These are phyloP conservation scores for Calocybe indica DNA, from an alignment of 768 basidiomycete genomes.

Conservation along the genomic window DNA sequence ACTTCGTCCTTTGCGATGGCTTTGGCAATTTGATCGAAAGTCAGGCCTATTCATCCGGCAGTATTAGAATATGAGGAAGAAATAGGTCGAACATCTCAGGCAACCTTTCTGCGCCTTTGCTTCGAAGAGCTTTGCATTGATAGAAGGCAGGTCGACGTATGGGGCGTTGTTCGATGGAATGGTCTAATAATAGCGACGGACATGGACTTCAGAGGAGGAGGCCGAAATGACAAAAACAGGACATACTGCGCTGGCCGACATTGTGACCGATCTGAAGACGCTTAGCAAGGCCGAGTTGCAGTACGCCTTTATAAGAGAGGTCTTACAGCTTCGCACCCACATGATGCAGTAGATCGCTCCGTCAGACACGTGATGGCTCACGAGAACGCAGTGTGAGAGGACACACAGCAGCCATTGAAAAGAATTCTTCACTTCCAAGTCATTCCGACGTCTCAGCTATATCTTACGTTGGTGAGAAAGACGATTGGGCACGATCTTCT, in stretches of 20 bases:
- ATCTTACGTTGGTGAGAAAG: too few species aligned
- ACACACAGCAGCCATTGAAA: too few species aligned
- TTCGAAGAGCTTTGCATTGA: slow-evolving; percentile 46
- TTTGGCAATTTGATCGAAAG: slow-evolving; percentile 65
- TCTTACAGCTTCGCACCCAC: too few species aligned
- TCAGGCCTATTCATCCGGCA: slow-evolving; percentile 36
- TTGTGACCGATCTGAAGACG: slow-evolving; percentile 11
- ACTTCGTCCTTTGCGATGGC: slow-evolving; percentile 69
- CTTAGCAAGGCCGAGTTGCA: not conserved
- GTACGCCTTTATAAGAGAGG: slow-evolving; percentile 5
- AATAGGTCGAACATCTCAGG: not conserved
- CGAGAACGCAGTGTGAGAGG: too few species aligned
- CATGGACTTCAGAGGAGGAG: not conserved
- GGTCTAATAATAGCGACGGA: slow-evolving; percentile 19
- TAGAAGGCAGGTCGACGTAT: slow-evolving; percentile 46
- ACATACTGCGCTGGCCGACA: slow-evolving; percentile 24
- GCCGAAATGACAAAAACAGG: not conserved
- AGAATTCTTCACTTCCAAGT: too few species aligned
- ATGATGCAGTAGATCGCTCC: too few species aligned
- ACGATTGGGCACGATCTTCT: too few species aligned
- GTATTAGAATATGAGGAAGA: not conserved
- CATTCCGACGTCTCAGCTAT: too few species aligned
- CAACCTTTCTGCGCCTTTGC: slow-evolving; percentile 64
- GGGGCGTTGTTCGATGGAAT: slow-evolving; percentile 37
- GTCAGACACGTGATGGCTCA: too few species aligned